Evolutionary conservation across 176 grass and related monocot species (phyloP).

Genomic region (Rhynchospora breviuscula): DNA sequence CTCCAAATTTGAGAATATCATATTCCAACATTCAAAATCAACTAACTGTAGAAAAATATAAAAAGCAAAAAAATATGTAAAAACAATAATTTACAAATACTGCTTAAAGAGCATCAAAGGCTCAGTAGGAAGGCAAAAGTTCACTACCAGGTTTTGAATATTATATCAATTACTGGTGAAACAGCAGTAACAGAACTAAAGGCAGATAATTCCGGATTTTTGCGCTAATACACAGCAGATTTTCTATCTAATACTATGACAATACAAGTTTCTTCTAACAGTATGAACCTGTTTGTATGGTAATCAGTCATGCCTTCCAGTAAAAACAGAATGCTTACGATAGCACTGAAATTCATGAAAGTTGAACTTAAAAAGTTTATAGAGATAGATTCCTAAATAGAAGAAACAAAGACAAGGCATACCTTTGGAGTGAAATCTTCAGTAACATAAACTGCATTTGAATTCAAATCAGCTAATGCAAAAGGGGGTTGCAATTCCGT

Average conservation of each 20-base stretch:
- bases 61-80: not conserved
- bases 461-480: conserved; percentile 64
- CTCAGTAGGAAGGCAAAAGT: not conserved
- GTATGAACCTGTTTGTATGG: not conserved
- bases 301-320: not conserved
- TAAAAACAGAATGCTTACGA: not conserved
- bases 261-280: not conserved
- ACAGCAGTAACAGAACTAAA: not conserved
- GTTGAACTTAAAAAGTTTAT: not conserved
- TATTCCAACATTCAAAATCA: conserved; percentile 93
- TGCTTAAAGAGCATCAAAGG: not conserved
- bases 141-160: not conserved
- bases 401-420: not conserved
- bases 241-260: not conserved
- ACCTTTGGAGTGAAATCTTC: conserved; percentile 98
- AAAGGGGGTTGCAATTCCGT: conserved; percentile 69
- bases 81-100: not conserved
- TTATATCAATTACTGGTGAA: not conserved
- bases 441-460: conserved; percentile 60
- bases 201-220: not conserved
- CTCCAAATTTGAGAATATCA: conserved; percentile 53
- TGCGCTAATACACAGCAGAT: not conserved
- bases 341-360: not conserved
- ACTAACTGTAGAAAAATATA: conserved; percentile 51
- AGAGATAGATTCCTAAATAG: not conserved